These are phyloP conservation scores for Pseudogymnoascus verrucosus DNA, from an alignment of 2,329 filamentous ascomycete species.

Conservation along the genomic window DNA sequence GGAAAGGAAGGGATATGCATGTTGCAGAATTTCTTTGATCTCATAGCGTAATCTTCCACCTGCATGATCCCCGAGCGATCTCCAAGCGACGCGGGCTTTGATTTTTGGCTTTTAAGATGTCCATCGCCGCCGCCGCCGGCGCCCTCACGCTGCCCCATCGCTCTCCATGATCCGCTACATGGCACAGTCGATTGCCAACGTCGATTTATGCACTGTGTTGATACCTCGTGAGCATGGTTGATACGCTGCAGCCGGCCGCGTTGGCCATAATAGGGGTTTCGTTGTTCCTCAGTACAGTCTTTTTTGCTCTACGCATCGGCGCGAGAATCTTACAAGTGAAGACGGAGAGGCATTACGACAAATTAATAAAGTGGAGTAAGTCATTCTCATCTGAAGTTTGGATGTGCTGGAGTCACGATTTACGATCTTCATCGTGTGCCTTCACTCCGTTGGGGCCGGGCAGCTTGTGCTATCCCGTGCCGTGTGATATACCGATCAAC, in stretches of 20 bases:
- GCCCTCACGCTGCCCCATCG: not conserved
- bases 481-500: not conserved
- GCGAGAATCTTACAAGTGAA: constrained; percentile 8
- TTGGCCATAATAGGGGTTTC: constrained; percentile 9
- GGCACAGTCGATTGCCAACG: constrained; percentile 6
- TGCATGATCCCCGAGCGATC: not conserved
- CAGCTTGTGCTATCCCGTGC: not conserved
- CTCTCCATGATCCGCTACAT: not conserved
- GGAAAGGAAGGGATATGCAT: not conserved
- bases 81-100: not conserved
- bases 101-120: constrained; percentile 6
- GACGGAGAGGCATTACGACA: not conserved
- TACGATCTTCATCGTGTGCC: not conserved
- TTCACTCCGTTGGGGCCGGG: not conserved
- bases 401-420: not conserved
- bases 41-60: not conserved
- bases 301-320: constrained; percentile 5
- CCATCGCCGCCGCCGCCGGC: not conserved
- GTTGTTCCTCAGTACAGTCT: constrained; percentile 1
- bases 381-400: constrained; percentile 23
- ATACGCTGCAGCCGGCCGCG: constrained; percentile 9
- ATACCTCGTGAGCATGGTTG: constrained; percentile 7
- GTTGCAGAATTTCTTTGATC: not conserved
- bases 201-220: not conserved
- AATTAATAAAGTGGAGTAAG: constrained; percentile 11